phyloP scores from a whole-genome alignment of 805 yeast species.

The Myxozyma melibiosi region DNA sequence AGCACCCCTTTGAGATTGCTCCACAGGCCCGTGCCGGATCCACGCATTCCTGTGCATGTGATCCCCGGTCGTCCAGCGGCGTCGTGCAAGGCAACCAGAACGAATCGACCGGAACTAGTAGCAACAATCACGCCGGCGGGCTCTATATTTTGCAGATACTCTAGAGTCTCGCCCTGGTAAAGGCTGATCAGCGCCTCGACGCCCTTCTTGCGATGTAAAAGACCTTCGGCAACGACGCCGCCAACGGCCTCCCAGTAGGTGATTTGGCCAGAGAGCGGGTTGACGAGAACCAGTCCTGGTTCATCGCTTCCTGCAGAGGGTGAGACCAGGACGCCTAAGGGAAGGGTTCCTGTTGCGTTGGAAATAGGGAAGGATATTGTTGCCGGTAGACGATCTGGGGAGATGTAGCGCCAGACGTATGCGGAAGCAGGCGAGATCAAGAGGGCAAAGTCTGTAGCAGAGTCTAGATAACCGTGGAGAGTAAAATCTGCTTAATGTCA shows the following conservation, averaged over 20 bases:
- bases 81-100: slow-evolving; percentile 66
- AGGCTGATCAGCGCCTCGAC: slow-evolving; percentile 34
- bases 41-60: slow-evolving; percentile 36
- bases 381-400: slow-evolving; percentile 62
- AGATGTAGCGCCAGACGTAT: slow-evolving; percentile 68
- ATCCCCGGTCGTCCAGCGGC: slow-evolving; percentile 61
- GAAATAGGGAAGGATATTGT: slow-evolving; percentile 54
- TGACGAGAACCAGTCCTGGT: slow-evolving; percentile 74
- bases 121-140: slow-evolving; percentile 75
- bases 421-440: slow-evolving; percentile 54
- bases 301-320: slow-evolving; percentile 56
- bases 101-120: slow-evolving; percentile 68
- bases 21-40: slow-evolving; percentile 39
- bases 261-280: slow-evolving; percentile 59
- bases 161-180: slow-evolving; percentile 56
- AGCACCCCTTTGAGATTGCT: slow-evolving; percentile 37
- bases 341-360: slow-evolving; percentile 20
- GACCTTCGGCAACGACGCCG: slow-evolving; percentile 65
- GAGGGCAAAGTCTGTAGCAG: slow-evolving; percentile 52
- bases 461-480: slow-evolving; percentile 52
- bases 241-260: slow-evolving; percentile 75
- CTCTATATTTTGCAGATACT: slow-evolving; percentile 60
- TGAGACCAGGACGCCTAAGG: slow-evolving; percentile 57
- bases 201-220: slow-evolving; percentile 49
- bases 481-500: slow-evolving; percentile 20